These are phyloP conservation scores for Byssothecium circinans DNA, from an alignment of 2,329 filamentous ascomycete species.

Conservation along the genomic window DNA sequence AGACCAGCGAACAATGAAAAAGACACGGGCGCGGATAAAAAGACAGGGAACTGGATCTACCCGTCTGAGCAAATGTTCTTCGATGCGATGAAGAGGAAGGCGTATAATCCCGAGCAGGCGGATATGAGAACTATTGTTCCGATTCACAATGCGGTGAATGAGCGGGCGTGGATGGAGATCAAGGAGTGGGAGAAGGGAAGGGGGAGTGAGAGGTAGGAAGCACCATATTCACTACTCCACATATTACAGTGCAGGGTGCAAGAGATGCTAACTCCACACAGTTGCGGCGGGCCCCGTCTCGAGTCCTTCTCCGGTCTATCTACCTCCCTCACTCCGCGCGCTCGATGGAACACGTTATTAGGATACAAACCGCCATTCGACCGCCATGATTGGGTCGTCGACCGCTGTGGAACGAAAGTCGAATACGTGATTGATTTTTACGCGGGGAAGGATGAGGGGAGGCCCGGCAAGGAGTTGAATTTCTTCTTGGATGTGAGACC, in stretches of 20 bases:
- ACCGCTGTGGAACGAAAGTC: slow-evolving; percentile 80
- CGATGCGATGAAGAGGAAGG: slow-evolving; percentile 92
- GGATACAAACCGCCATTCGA: slow-evolving; percentile 95
- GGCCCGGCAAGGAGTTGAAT: slow-evolving; percentile 53
- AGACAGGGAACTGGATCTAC: slow-evolving; percentile 92
- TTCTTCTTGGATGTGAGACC: slow-evolving; percentile 68
- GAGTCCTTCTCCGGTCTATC: slow-evolving; percentile 76
- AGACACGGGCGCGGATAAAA: slow-evolving; percentile 65
- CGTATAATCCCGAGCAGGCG: slow-evolving; percentile 66
- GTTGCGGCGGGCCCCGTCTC: slow-evolving; percentile 76
- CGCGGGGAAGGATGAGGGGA: slow-evolving; percentile 63
- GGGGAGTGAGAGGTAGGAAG: slow-evolving; percentile 56
- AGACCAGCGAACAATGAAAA: slow-evolving; percentile 72
- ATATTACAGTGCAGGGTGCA: background rate
- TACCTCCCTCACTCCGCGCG: slow-evolving; percentile 72
- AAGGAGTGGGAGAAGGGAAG: slow-evolving; percentile 77
- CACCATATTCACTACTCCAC: background rate
- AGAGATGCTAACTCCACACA: slow-evolving; percentile 24
- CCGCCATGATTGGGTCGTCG: slow-evolving; percentile 94
- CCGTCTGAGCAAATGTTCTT: slow-evolving; percentile 98
- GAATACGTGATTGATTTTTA: slow-evolving; percentile 99
- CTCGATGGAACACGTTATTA: slow-evolving; percentile 76
- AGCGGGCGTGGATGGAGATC: slow-evolving; percentile 93
- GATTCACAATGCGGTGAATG: slow-evolving; percentile 98
- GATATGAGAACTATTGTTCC: slow-evolving; percentile 94